Base-by-base conservation (phyloP, 2,329 filamentous ascomycete genomes). In the Aureobasidium subglaciale region DNA sequence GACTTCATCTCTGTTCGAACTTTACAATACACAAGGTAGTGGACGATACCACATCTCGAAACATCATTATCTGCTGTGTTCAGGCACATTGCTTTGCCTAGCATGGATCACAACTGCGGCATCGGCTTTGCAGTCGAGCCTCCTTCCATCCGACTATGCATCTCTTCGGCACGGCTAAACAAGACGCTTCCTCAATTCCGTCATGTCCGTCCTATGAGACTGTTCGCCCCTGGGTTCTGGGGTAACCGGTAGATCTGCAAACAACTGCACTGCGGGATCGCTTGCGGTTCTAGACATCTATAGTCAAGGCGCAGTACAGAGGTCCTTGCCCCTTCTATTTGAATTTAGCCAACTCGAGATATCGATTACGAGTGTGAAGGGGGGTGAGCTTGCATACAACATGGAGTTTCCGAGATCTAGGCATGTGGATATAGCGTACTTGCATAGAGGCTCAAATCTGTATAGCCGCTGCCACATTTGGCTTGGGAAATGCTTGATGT, bases 401-500 rank as follows among this genome's bases (percentile, higher is more conserved):
- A 30, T 8, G 8, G 29, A 30, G 29, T 9, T 30, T 5, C 29
- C 8, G 29, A 8, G 29, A 9, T 9, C 13, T 8, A 30, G 8
- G 29, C 29, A n/a, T n/a, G 29, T 30, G 8, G 32, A 35, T 35
- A 35, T n/a, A n/a, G n/a, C n/a, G 32, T n/a, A 35, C 13, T 6
- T 35, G 32, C 32, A 35, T 35, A 15, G 15, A 35, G 32, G 32
- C 32, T 35, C 32, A n/a, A 15, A 15, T 35, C 11, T 35, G 2
- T 2, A 9, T 15, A 6, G 32, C 15, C 15, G 15, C 18, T 38
- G 34, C 46, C 24, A 50, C 22, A 38, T 20, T 37, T 40, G n/a
- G 46, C 46, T 50, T 50, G 46, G 46, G n/a, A 38, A 38, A 38
- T 37, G 46, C 46, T 50, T 50, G 46, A n/a, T n/a, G 24, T 38